Base-by-base conservation (phyloP, 768 basidiomycete species). In the Dentipellis fragilis region DNA sequence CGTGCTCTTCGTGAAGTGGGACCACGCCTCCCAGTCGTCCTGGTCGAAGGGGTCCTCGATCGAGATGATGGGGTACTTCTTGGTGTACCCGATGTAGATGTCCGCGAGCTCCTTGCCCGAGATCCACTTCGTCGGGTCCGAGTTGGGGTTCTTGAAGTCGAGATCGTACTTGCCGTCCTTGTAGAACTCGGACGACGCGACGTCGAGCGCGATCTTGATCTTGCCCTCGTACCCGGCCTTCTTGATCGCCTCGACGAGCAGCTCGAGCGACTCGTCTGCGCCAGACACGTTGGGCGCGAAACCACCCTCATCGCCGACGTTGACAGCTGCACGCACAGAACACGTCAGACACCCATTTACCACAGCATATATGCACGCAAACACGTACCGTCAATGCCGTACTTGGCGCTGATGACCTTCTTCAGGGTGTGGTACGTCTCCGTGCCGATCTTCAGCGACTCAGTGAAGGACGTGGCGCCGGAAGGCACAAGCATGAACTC, bases 401-500 rank as follows among this genome's bases (percentile, higher is more conserved):
- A 99, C 75, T 97, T 97, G 72, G 89, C 87, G 70, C 85, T 89
- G 78, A 99, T 99, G 68, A 99, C 94, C 79, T 93, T 96, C 81
- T 99, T 99, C 68, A 98, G 79, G 62, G 87, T 89, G 79, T 96
- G 93, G 76, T 96, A 96, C 21, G 91, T 94, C 75, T 99, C 96
- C 10, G 94, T 89, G 58, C 96, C 96, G 58, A 95, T 93, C 77
- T 97, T 95, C 85, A 99, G 86, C 56, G 96, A 93, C 78, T 99
- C 94, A 35, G 89, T 84, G 80, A 98, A 99, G 57, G 80, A 80
- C 16, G 78, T 64, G 52, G 96, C 96, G 52, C 94, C 95, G 58
- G 93, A 94, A 59, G 96, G 95, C 60, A 97, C 80, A 64, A 99
- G 80, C 96, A 99, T 98, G 80, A 99, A 99, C 74, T 99, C 96